Percentiles rank a stretch among this genome's conserved stretches.
Evolutionary conservation across 2,329 filamentous ascomycete species (phyloP).

Genomic region (Nigrograna mackinnonii): DNA sequence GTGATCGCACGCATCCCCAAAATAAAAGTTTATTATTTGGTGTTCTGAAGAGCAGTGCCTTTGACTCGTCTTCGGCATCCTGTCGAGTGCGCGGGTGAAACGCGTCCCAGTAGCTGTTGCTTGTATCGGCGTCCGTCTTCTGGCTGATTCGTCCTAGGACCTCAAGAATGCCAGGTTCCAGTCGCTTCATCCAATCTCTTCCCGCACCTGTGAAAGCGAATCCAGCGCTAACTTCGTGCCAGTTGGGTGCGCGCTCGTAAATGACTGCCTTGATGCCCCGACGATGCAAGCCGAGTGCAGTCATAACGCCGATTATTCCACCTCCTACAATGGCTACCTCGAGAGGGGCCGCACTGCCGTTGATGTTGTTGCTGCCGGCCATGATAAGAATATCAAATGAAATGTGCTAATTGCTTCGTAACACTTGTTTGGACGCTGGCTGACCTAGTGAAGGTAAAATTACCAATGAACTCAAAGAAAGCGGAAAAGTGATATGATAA

Average conservation of each 20-base stretch:
- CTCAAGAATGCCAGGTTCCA: constrained; percentile 5
- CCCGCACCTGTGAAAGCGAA: constrained; percentile 5
- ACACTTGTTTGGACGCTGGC: too few relatives aligned
- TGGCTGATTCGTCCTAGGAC: constrained; percentile 2
- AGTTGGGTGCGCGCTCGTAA: constrained; percentile 6
- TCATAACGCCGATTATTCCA: constrained; percentile 2
- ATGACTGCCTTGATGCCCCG: constrained; percentile 2
- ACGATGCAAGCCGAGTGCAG: background rate
- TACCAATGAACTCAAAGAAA: too few relatives aligned
- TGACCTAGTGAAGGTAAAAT: too few relatives aligned
- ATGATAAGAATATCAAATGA: too few relatives aligned
- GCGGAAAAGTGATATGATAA: too few relatives aligned
- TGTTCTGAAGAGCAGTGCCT: constrained; percentile 6
- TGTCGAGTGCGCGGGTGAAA: constrained; percentile 1
- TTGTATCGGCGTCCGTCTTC: constrained; percentile 1
- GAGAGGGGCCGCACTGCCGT: background rate
- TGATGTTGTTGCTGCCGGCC: too few relatives aligned
- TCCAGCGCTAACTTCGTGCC: constrained; percentile 6
- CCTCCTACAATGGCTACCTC: constrained; percentile 1
- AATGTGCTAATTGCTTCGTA: too few relatives aligned
- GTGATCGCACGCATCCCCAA: constrained; percentile 7
- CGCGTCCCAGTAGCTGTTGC: constrained; percentile 8
- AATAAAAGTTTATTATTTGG: constrained; percentile 2
- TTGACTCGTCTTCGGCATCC: background rate
- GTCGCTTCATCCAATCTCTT: constrained; percentile 6